These are phyloP conservation scores for Cordyceps cateniannulata DNA, from an alignment of 2,329 filamentous ascomycete species.

Conservation along the genomic window DNA sequence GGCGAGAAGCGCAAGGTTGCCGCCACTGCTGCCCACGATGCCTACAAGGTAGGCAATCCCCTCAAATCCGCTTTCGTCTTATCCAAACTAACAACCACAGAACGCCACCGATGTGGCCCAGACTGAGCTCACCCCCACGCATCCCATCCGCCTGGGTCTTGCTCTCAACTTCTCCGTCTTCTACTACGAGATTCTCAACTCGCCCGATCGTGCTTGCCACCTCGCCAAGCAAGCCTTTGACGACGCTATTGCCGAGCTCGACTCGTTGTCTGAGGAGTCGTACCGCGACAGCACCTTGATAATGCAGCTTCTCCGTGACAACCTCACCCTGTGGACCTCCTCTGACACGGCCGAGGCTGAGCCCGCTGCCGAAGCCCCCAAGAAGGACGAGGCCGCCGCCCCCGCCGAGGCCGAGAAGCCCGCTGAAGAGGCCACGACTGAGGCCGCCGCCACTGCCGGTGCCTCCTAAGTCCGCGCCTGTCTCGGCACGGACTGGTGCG, in stretches of 20 bases:
- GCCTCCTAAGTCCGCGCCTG: constrained; percentile 40
- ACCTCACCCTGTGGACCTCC: constrained; percentile 96
- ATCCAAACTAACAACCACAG: constrained; percentile 99
- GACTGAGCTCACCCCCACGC: constrained; percentile 93
- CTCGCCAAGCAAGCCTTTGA: constrained; percentile 99
- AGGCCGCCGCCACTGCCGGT: constrained; percentile 36
- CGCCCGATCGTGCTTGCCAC: constrained; percentile 95
- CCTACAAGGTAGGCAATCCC: constrained; percentile 75
- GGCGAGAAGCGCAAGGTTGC: constrained; percentile 88
- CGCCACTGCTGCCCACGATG: constrained; percentile 82
- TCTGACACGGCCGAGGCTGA: constrained; percentile 80
- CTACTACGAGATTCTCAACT: constrained; percentile 99
- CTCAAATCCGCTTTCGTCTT: constrained; percentile 99
- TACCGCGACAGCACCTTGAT: constrained; percentile 99
- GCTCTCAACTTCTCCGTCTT: constrained; percentile 99
- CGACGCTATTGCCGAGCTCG: constrained; percentile 97
- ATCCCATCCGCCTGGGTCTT: constrained; percentile 95
- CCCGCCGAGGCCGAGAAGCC: constrained; percentile 31
- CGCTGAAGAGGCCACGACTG: constrained; percentile 37
- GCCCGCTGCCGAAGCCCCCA: constrained; percentile 46
- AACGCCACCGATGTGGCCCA: constrained; percentile 97
- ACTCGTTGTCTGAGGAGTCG: constrained; percentile 94
- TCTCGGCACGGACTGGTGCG: not conserved
- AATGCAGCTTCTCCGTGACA: constrained; percentile 98
- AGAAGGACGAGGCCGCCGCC: constrained; percentile 52